These are phyloP conservation scores for Phlebopus sp. DNA, from an alignment of 1,284 basidiomycete genomes.

Conservation along the genomic window DNA sequence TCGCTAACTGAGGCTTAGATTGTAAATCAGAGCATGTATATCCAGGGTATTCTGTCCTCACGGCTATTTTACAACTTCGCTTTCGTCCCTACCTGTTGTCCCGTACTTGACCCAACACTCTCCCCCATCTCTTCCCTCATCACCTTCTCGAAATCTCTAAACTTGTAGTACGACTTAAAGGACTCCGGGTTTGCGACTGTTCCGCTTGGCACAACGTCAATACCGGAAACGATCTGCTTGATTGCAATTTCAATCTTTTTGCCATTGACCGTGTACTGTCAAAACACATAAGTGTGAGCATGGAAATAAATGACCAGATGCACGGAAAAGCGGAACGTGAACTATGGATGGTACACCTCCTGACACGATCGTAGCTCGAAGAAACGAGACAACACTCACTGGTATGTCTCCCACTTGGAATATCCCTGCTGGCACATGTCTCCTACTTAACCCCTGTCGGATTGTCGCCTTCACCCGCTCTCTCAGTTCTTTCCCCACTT, in stretches of 20 bases:
- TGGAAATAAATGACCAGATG: background rate
- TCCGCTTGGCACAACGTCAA: slow-evolving; percentile 57
- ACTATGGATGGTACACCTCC: no score
- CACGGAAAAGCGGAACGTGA: no score
- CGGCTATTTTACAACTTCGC: slow-evolving; percentile 17
- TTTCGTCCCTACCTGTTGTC: background rate
- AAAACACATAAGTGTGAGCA: background rate
- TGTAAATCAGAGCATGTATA: no score
- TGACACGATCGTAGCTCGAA: background rate
- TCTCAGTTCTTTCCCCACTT: slow-evolving; percentile 44
- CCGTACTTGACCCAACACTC: background rate
- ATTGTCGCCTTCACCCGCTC: slow-evolving; percentile 59
- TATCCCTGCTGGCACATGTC: slow-evolving; percentile 71
- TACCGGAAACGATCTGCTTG: slow-evolving; percentile 69
- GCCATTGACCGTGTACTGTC: slow-evolving; percentile 66
- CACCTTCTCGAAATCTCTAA: slow-evolving; percentile 41
- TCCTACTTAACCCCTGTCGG: slow-evolving; percentile 61
- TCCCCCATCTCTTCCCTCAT: slow-evolving; percentile 19
- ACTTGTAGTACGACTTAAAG: slow-evolving; percentile 60
- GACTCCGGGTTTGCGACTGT: slow-evolving; percentile 70
- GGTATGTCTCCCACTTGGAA: slow-evolving; percentile 64
- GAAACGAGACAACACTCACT: slow-evolving; percentile 37
- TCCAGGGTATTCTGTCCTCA: no score
- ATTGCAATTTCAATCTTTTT: slow-evolving; percentile 77
- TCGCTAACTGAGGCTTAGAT: no score